Base-by-base conservation (phyloP, 345 rosid species). In the Camelina sativa region DNA sequence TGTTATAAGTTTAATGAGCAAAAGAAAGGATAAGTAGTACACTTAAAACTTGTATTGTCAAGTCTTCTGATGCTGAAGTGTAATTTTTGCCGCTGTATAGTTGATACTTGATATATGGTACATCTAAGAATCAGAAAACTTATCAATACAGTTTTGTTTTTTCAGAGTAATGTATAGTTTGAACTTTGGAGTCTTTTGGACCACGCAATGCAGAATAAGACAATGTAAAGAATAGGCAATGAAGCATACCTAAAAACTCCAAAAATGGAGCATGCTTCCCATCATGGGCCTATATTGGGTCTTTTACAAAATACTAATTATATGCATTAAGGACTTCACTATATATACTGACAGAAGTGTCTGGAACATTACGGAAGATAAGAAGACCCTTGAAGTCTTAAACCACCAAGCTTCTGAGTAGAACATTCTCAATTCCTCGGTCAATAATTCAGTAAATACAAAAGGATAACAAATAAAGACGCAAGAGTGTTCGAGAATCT, bases 381-480 rank as follows among this genome's bases (percentile, higher is more conserved):
- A 11, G 81, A 79, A 64, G 47, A 11, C 41, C 6, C 51, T 76
- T 43, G 7, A 30, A 55, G 4, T 43, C 11, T 30, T 62, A 25
- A 40, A 23, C 22, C 22, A 28, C 10, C 56, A 62, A 20, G 58
- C 19, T 19, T 23, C n/a, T 11, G 65, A 38, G 61, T 73, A 55
- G 85, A 82, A 79, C 65, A 35, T 82, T 79, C 84, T 17, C 28
- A 72, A 12, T 16, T 56, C n/a, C 41, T 66, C 69, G 63, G 16
- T 69, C 40, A 50, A 50, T 4, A 23, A 6, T 28, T n/a, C 22
- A 2, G 44, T 10, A 62, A 23, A 59, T 7, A 20, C 43, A 35
- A 44, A 64, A 16, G 6, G 11, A 57, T 43, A 7, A 25, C 23
- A 22, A 41, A n/a, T 2, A 17, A 65, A 46, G 32, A 20, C 38